Evolutionary conservation across 2,329 filamentous ascomycete genomes (phyloP), one percentile per base, ranked within the genome.

Genomic region (Zymoseptoria passerinii): DNA sequence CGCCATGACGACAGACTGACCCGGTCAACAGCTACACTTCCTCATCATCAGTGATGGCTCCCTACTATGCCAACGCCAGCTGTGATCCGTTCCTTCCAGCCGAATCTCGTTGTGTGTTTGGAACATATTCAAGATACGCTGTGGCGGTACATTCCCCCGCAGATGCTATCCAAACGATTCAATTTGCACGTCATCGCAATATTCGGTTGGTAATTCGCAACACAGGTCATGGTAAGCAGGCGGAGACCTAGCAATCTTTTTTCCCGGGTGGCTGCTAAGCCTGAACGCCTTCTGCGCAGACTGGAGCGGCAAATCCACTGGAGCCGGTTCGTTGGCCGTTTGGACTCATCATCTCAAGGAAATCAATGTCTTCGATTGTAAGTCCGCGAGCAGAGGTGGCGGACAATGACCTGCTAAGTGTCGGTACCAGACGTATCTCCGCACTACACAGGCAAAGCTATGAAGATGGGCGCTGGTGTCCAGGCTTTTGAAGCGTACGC

Each of bases 271-370:
- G 29, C 29, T 40, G 29, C 29, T 40, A 40, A 40, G 13, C 8
- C 9, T 40, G 29, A 40, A 40, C 29, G 29, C 29, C 29, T 40
- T 40, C 29, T 40, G 9, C 29, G 29, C 29, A 40, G 57, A 63
- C 64, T 71, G 70, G 61, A 74, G 80, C 29, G 85, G 84, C 48
- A 81, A 82, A 49, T 84, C 81, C 0, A 83, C 83, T 0, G 86
- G 85, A n/a, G 79, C 78, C 20, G 84, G 84, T 1, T 76, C 80
- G 0, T 68, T 85, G 3, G 75, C 77, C 3, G 73, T 85, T 54
- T 85, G 83, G 77, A 84, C 78, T 8, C 81, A 84, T 58, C 70
- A 76, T 60, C 76, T 85, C 56, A 79, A 82, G 65, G 71, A 76
- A 27, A 75, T 78, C 60, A 54, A 69, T 1, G 78, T 81, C 62